These are phyloP conservation scores for Moesziomyces sp. DNA, from an alignment of 1,284 basidiomycete species.

Conservation along the genomic window DNA sequence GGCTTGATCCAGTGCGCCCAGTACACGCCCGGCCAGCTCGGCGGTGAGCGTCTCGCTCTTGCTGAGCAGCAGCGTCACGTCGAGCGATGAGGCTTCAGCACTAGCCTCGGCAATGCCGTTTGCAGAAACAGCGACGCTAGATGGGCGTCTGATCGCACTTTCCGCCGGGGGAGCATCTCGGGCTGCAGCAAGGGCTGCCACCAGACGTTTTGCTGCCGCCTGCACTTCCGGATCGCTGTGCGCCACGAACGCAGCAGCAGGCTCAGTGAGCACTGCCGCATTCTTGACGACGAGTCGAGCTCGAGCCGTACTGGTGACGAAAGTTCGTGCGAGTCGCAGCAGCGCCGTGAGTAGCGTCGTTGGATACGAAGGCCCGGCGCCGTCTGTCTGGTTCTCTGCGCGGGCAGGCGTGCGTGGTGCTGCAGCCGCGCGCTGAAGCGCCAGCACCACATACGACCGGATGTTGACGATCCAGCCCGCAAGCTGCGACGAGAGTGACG, in stretches of 20 bases:
- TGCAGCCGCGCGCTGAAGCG: conserved; percentile 15
- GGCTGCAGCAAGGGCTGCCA: conserved; percentile 1
- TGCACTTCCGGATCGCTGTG: conserved; percentile 27
- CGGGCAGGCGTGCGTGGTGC: conserved; percentile 7
- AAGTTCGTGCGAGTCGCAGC: conserved; percentile 22
- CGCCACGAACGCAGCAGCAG: conserved; percentile 15
- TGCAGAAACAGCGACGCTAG: no score
- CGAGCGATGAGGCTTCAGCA: neutral
- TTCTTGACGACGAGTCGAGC: conserved; percentile 17
- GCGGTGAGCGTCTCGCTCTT: neutral
- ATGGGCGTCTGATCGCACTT: neutral
- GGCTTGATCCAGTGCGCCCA: conserved; percentile 3
- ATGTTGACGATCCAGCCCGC: conserved; percentile 37
- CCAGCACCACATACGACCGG: conserved; percentile 23
- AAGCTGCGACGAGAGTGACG: conserved; percentile 39
- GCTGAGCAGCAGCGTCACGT: neutral
- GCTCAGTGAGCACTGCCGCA: conserved; percentile 9
- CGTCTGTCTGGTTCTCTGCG: neutral
- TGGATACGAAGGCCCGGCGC: conserved; percentile 1
- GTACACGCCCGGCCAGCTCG: conserved; percentile 4
- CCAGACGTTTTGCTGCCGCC: conserved; percentile 2
- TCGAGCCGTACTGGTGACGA: conserved; percentile 19
- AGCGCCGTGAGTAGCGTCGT: conserved; percentile 15
- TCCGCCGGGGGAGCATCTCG: neutral
- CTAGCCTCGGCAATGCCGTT: neutral